Evolutionary conservation across 139 green algal species (phyloP).

Genomic region (Coccomyxa sp.): DNA sequence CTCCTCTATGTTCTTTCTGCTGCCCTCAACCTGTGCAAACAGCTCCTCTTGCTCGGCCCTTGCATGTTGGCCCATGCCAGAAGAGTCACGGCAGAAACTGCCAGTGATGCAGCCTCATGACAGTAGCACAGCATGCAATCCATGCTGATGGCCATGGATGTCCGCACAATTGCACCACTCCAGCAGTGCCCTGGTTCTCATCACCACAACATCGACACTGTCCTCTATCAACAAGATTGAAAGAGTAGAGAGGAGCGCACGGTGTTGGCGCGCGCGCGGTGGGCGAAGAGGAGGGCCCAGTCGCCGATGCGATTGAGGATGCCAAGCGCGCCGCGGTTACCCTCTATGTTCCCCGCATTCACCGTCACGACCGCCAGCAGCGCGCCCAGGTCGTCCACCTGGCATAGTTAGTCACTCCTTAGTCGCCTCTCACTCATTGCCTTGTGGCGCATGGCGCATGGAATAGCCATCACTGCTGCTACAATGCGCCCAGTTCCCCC

Average conservation of each 20-base stretch:
- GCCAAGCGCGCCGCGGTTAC: conserved; percentile 58
- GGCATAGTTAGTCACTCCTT: not conserved
- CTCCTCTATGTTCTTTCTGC: conserved; percentile 88
- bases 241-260: not conserved
- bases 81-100: not conserved
- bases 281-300: conserved; percentile 63
- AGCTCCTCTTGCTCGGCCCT: not conserved
- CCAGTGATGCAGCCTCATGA: not conserved
- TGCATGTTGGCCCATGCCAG: not conserved
- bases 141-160: too few species aligned
- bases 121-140: too few species aligned
- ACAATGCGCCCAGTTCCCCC: too few species aligned
- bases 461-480: not conserved
- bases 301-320: conserved; percentile 78
- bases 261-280: conserved; percentile 33
- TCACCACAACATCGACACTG: not conserved
- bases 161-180: not conserved
- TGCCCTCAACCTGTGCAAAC: conserved; percentile 29
- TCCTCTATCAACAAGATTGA: not conserved
- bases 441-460: not conserved
- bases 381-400: conserved; percentile 56
- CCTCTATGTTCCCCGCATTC: conserved; percentile 54
- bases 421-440: not conserved
- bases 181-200: not conserved
- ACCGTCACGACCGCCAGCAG: conserved; percentile 67